A percentile compares a stretch with the other conserved stretches of the same genome.
Evolutionary conservation across 805 yeast genomes (phyloP).

Genomic region (Cyberlindnera mycetangii): DNA sequence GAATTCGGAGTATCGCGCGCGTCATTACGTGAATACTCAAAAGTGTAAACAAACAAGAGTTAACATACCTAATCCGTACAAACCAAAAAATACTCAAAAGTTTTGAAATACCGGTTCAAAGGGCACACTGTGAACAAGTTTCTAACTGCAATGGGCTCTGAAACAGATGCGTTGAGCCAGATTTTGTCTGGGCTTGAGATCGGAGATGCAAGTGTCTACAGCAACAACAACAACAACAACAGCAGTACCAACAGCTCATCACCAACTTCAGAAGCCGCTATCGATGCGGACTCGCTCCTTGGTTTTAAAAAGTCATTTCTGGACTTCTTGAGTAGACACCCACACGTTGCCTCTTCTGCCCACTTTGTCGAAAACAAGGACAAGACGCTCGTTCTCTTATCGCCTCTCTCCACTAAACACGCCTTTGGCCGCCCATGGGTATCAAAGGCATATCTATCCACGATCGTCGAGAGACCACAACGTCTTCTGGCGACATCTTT

Average conservation of each 20-base stretch:
- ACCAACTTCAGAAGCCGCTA: neutral
- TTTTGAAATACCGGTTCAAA: too few species aligned
- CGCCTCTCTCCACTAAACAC: constrained; percentile 71
- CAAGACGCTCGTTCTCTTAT: constrained; percentile 57
- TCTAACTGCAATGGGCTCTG: constrained; percentile 12
- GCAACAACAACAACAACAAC: constrained; percentile 4
- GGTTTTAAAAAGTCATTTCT: constrained; percentile 42
- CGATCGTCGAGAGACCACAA: constrained; percentile 83
- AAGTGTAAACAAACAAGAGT: constrained; percentile 7
- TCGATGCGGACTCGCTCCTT: constrained; percentile 30
- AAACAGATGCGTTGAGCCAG: constrained; percentile 17
- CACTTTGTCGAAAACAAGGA: constrained; percentile 38
- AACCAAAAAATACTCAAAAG: too few species aligned
- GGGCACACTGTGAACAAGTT: too few species aligned
- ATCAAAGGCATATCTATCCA: constrained; percentile 56
- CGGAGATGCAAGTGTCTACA: constrained; percentile 13
- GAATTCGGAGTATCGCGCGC: constrained; percentile 2
- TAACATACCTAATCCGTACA: neutral
- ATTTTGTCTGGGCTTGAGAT: constrained; percentile 22
- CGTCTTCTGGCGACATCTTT: constrained; percentile 71
- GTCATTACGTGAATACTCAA: neutral
- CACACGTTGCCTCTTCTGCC: constrained; percentile 34
- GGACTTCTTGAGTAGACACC: constrained; percentile 39
- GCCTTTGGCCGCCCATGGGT: constrained; percentile 78
- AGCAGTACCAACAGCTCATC: neutral